Evolutionary conservation across 2,329 filamentous ascomycete species (phyloP), one percentile per base, ranked within the genome.

Genomic region (Xylaria polymorpha): DNA sequence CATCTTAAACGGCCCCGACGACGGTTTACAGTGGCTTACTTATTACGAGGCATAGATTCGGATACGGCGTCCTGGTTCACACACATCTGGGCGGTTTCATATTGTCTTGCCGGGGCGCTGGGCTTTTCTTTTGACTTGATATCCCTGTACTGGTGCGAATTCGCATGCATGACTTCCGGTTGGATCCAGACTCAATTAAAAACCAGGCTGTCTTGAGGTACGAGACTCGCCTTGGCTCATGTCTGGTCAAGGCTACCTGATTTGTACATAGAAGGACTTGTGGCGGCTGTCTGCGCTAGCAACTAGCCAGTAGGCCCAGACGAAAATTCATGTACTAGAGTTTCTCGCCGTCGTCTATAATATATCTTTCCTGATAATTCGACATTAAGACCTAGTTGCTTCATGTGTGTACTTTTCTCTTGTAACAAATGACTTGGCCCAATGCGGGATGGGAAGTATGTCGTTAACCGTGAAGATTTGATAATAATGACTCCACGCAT

Each of bases 41-140:
- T 64, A 62, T 72, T 67, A 72, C 35, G 63, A 69, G 67, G 70
- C 71, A 76, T 77, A 77, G 75, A 77, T 70, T 73, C 68, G 66
- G 70, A 41, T 64, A 50, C 41, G 67, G 72, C 71, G 67, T 71
- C 53, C 71, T 66, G 65, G 66, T 65, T 72, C 59, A 68, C 64
- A 73, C 41, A 60, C 44, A 60, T 64, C 46, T 65, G 58, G 74
- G 74, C 72, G 72, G 72, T 75, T 76, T 58, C 63, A 64, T 63
- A 64, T 48, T 70, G 65, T 71, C 64, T 58, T 59, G 60, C 18
- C 66, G 57, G 37, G 61, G 66, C 67, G 60, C 64, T 71, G 20
- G 61, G 56, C 50, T 41, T 43, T 51, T 62, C 39, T 66, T 46
- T 55, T 60, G 44, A 68, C 57, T 71, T 64, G 71, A 72, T 72